Evolutionary conservation across 163 green algal species (phyloP), one percentile per base, ranked within the genome.

Genomic region (Scenedesmus sp.): DNA sequence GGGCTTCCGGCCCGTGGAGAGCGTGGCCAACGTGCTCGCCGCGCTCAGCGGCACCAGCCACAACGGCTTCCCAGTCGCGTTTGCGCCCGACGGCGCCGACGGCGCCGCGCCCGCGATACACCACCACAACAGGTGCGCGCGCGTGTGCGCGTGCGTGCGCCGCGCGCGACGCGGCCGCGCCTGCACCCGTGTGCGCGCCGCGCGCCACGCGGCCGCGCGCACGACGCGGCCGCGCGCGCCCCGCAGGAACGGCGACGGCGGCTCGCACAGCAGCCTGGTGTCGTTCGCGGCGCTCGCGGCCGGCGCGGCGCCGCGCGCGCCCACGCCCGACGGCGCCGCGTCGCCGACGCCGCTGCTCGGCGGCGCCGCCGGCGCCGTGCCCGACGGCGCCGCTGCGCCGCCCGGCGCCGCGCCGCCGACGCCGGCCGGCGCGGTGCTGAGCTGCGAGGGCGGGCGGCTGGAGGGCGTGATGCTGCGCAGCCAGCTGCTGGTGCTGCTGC

Each of bases 401-500:
- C 10, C 6, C 50, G 22, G 50, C 50, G 50, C 6, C 20, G 50
- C 6, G 10, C n/a, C n/a, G n/a, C n/a, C n/a, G n/a, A n/a, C n/a
- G n/a, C n/a, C n/a, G n/a, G 44, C 26, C 2, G 53, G 53, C 33
- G 64, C n/a, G 2, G 58, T 60, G 10, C 60, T 72, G 22, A 83
- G 42, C 34, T 48, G 63, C 51, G 79, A 73, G 58, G 29, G 42
- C 36, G 83, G 84, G 31, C 65, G 83, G 44, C 75, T 97, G 78
- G 81, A 94, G 60, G 94, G 94, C 57, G 62, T 98, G 13, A 90
- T 97, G 67, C 84, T 97, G 84, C 88, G 94, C 74, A 90, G 70
- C 29, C 93, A 97, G 89, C 76, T 98, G 75, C 78, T 93, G 51
- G 89, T 97, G 66, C 85, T 97, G 77, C 88, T 98, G 60, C 80